Evolutionary conservation across 108 stramenopile species (phyloP).

Genomic region (Pseudonitzschia pungens): DNA sequence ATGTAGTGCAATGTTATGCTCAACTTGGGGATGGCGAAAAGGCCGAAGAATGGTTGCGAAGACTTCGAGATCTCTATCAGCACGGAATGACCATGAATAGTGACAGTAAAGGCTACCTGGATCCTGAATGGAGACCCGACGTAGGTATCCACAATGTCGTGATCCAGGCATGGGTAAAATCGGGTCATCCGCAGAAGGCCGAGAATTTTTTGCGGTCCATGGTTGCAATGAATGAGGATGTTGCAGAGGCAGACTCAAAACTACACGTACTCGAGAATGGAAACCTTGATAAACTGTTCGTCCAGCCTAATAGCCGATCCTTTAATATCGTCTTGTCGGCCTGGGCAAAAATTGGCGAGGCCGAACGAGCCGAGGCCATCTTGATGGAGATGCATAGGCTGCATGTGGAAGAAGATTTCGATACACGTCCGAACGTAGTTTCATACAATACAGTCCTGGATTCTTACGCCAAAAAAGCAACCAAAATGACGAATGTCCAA

Average conservation of each 20-base stretch:
- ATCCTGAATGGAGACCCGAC: conserved; percentile 40
- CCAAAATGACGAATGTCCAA: neutral
- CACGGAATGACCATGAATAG: conserved; percentile 14
- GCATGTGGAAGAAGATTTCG: conserved; percentile 17
- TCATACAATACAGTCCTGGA: conserved; percentile 43
- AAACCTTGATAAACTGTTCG: neutral
- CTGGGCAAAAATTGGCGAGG: conserved; percentile 38
- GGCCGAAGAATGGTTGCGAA: conserved; percentile 38
- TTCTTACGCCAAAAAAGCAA: conserved; percentile 25
- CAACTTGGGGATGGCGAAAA: conserved; percentile 34
- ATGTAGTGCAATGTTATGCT: conserved; percentile 55
- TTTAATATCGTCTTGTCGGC: conserved; percentile 40
- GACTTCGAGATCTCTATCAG: conserved; percentile 26
- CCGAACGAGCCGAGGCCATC: conserved; percentile 34
- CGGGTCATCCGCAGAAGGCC: conserved; percentile 48
- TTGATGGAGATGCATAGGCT: conserved; percentile 34
- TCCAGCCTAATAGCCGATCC: conserved; percentile 24
- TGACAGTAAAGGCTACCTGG: neutral
- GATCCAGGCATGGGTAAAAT: conserved; percentile 46
- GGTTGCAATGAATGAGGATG: conserved; percentile 3
- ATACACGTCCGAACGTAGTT: conserved; percentile 23
- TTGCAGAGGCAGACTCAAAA: neutral
- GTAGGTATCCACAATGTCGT: conserved; percentile 48
- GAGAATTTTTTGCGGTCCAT: conserved; percentile 34
- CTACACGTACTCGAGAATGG: neutral